Evolutionary conservation across 2,329 filamentous ascomycete genomes (phyloP), one percentile per base, ranked within the genome.

Genomic region (Penicillium brasilianum): DNA sequence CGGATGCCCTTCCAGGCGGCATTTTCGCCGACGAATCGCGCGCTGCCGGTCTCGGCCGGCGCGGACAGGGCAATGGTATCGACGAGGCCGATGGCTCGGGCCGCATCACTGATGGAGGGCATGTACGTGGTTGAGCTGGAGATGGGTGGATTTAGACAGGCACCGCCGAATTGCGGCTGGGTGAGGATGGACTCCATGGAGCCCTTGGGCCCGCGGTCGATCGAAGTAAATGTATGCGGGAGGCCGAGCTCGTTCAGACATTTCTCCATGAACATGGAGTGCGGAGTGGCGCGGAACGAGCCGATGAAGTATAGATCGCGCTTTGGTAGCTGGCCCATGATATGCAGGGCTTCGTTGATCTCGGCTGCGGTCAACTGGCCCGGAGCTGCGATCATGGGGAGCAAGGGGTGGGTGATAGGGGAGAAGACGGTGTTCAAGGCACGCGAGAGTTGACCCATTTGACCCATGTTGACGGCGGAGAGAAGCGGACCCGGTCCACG

Each of bases 361-460:
- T 95, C 90, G 16, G 92, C 90, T 1, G 91, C 90, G 67, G 90
- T 93, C 79, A 96, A 82, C 76, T 96, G 92, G 9, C 92, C 92
- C 0, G 92, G 92, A 0, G 92, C 92, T 25, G 92, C 92, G 60
- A 95, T 92, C 71, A 93, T 88, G 9, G 92, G 92, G 3, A 96
- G 82, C 10, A 95, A 81, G 1, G 92, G 91, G 71, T 96, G 92
- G 0, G 92, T 96, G 72, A 96, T 93, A 28, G 92, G 91, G 0
- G 91, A 93, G 74, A 96, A 94, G 63, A 94, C 89, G 58, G 90
- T 91, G 77, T 96, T 96, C 60, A 95, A 81, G 0, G 90, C 90
- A 69, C 92, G 85, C 1, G 92, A 95, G 53, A 96, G 86, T 72
- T 96, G 92, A 11, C 92, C 92, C n/a, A 88, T 86, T 68, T 91